Conservation (phyloP, 176 grass and related monocot genomes). For the Luzula sylvatica region DNA sequence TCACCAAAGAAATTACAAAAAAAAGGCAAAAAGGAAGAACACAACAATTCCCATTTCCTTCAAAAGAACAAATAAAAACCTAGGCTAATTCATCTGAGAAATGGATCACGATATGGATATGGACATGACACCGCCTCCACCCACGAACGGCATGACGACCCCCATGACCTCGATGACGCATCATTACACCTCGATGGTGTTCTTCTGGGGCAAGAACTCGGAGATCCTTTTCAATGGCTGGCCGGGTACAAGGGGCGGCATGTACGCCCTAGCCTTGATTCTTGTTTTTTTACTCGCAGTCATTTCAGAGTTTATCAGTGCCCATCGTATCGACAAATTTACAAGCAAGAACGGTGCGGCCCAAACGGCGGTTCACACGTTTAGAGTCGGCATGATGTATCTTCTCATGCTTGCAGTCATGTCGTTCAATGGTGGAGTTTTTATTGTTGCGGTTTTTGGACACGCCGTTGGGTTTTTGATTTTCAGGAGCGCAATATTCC, state of each 20-base stretch:
- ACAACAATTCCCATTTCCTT: no score
- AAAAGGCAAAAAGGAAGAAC: no score
- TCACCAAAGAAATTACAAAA: no score
- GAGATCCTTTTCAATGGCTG: conserved; percentile 11
- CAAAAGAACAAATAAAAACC: conserved; percentile 28
- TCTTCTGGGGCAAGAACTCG: conserved; percentile 15
- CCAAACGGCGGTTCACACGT: conserved; percentile 1
- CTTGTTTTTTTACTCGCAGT: conserved; percentile 1
- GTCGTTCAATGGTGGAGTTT: conserved; percentile 22
- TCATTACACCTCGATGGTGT: conserved; percentile 13
- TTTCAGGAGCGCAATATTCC: background rate
- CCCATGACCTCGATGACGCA: conserved; percentile 2
- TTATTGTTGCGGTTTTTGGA: conserved; percentile 15
- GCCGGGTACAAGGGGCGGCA: conserved; percentile 7
- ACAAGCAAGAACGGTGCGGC: background rate
- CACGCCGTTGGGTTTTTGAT: conserved; percentile 13
- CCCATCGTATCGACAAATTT: background rate
- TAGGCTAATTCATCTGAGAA: background rate
- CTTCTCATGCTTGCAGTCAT: conserved; percentile 28
- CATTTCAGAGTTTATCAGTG: background rate
- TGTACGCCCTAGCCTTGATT: conserved; percentile 4
- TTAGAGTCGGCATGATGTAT: conserved; percentile 16
- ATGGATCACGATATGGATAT: conserved; percentile 5
- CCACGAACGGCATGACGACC: no score
- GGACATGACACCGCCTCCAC: background rate